phyloP scores from a whole-genome alignment of 257 asterid genomes.

The Nicotiana noctiflora region DNA sequence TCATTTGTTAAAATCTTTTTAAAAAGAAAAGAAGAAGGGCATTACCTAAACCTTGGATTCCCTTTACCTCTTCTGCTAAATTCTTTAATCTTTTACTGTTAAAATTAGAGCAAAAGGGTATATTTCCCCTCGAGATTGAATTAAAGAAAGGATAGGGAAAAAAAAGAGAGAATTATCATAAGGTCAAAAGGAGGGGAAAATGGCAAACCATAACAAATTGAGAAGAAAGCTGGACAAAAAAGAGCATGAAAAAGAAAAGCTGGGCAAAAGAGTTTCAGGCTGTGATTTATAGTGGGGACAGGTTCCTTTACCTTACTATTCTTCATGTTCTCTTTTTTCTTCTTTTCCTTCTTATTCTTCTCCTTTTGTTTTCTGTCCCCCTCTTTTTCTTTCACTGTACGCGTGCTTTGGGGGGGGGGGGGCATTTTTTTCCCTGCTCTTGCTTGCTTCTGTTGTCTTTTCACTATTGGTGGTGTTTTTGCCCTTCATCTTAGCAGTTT shows the following conservation, averaged over 20 bases:
- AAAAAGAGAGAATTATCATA: neutral
- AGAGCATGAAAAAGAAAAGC: neutral
- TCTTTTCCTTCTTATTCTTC: conserved; percentile 1
- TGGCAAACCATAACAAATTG: neutral
- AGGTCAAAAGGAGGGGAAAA: neutral
- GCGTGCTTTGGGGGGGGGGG: neutral
- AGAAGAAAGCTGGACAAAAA: neutral
- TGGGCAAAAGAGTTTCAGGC: neutral
- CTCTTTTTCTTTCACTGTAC: neutral
- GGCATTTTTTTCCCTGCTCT: neutral
- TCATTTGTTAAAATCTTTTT: neutral
- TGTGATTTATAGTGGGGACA: neutral
- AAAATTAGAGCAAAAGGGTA: neutral
- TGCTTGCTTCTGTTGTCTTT: neutral
- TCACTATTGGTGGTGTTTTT: neutral
- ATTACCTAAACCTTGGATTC: neutral
- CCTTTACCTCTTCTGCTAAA: neutral
- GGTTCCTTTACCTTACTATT: neutral
- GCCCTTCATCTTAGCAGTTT: neutral
- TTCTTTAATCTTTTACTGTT: neutral
- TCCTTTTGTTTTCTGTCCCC: neutral
- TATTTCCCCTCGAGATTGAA: neutral
- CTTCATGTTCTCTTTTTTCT: neutral
- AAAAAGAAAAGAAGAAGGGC: neutral
- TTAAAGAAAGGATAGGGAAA: neutral